A percentile compares a stretch with the other conserved stretches of the same genome.
Evolutionary conservation across 768 basidiomycete genomes (phyloP).

Genomic region (Mycena galericulata): DNA sequence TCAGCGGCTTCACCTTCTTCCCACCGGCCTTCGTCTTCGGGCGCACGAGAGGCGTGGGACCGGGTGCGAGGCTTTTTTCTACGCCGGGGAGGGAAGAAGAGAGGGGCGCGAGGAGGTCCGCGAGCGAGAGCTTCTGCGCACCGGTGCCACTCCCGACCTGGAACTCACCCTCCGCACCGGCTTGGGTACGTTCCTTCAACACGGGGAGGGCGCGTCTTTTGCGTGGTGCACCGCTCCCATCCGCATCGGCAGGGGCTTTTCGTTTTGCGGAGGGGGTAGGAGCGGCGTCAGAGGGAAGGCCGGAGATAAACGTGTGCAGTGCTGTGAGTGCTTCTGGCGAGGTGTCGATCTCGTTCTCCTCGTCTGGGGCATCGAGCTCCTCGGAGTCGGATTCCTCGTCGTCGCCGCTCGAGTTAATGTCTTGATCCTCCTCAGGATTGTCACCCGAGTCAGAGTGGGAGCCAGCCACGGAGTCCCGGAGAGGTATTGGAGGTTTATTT

Average conservation of each 20-base stretch:
- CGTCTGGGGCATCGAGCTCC: conserved; percentile 50
- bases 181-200: conserved; percentile 79
- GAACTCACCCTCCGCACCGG: conserved; percentile 87
- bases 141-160: conserved; percentile 61
- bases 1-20: conserved; percentile 56
- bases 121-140: conserved; percentile 69
- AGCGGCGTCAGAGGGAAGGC: conserved; percentile 61
- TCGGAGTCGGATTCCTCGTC: conserved; percentile 51
- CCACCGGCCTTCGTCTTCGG: conserved; percentile 64
- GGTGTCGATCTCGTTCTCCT: conserved; percentile 61
- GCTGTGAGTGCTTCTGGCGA: conserved; percentile 73
- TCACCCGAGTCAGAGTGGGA: conserved; percentile 22
- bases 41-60: background rate
- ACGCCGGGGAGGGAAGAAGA: conserved; percentile 71
- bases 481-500: conserved; percentile 39
- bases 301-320: conserved; percentile 79
- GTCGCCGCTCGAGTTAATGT: conserved; percentile 50
- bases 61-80: conserved; percentile 60
- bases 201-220: conserved; percentile 66
- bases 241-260: conserved; percentile 57
- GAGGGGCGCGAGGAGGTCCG: conserved; percentile 83
- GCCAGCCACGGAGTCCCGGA: conserved; percentile 27
- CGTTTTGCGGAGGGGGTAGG: conserved; percentile 66
- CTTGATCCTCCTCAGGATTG: conserved; percentile 46
- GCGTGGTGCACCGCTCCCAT: conserved; percentile 45